These are phyloP conservation scores for Salix udensis DNA, from an alignment of 345 rosid species.

Conservation along the genomic window DNA sequence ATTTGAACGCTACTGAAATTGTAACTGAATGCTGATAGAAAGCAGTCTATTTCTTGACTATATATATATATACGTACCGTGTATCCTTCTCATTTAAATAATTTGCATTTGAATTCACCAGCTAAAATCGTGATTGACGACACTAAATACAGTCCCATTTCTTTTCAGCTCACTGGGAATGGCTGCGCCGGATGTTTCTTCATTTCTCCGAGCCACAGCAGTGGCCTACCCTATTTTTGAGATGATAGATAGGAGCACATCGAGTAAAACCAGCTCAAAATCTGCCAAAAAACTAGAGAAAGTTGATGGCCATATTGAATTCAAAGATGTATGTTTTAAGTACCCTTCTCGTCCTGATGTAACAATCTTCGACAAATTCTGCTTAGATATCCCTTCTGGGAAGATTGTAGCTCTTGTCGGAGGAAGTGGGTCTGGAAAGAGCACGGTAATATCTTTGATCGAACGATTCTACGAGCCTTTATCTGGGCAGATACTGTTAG, in stretches of 20 bases:
- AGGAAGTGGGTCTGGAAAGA: slow-evolving; percentile 95
- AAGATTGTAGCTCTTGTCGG: slow-evolving; percentile 93
- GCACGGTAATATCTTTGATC: slow-evolving; percentile 86
- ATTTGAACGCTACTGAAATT: neutral
- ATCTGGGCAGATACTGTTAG: slow-evolving; percentile 58
- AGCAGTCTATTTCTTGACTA: neutral
- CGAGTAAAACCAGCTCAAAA: slow-evolving; percentile 50
- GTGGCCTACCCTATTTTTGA: slow-evolving; percentile 88
- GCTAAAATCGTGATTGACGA: neutral
- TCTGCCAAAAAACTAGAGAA: slow-evolving; percentile 48
- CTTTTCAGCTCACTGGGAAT: slow-evolving; percentile 76
- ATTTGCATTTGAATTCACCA: too few species aligned
- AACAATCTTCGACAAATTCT: slow-evolving; percentile 52
- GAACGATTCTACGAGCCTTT: slow-evolving; percentile 89
- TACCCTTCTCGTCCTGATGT: slow-evolving; percentile 90
- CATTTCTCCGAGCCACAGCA: slow-evolving; percentile 74
- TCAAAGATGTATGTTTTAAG: slow-evolving; percentile 64
- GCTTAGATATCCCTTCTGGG: slow-evolving; percentile 65
- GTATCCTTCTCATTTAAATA: neutral
- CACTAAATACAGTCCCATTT: neutral
- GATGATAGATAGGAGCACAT: slow-evolving; percentile 85
- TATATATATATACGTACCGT: neutral
- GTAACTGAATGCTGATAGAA: neutral
- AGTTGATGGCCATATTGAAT: slow-evolving; percentile 69
- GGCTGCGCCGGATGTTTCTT: slow-evolving; percentile 83